Evolutionary conservation across 345 rosid species (phyloP).

Genomic region (Murraya koenigii): DNA sequence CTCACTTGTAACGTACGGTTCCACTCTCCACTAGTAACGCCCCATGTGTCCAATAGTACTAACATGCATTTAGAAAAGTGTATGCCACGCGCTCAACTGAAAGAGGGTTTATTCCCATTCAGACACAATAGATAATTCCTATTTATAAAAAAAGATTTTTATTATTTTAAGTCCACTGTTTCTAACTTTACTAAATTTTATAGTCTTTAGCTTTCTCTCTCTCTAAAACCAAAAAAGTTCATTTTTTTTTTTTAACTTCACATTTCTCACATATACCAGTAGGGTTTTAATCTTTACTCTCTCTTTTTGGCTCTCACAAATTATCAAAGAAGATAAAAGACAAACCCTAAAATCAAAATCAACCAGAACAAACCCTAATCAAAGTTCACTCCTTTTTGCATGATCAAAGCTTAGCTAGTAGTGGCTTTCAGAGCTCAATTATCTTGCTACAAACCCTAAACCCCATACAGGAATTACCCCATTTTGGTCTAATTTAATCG

Average conservation of each 20-base stretch:
- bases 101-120: background rate
- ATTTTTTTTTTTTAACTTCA: conserved; percentile 32
- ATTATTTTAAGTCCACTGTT: background rate
- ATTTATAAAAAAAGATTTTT: background rate
- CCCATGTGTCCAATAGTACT: background rate
- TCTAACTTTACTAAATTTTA: background rate
- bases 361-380: conserved; percentile 30
- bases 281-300: conserved; percentile 62
- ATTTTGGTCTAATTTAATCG: conserved; percentile 21
- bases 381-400: conserved; percentile 22
- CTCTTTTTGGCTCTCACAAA: conserved; percentile 34
- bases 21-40: background rate
- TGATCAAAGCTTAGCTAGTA: conserved; percentile 28
- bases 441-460: conserved; percentile 32
- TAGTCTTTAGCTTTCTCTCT: conserved; percentile 8
- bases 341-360: conserved; percentile 18
- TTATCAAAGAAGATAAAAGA: conserved; percentile 50
- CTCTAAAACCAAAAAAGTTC: background rate
- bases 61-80: background rate
- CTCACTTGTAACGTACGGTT: background rate
- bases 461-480: conserved; percentile 30
- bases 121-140: conserved; percentile 11
- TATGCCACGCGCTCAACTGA: background rate
- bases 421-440: conserved; percentile 26
- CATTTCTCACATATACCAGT: conserved; percentile 36